Conservation (phyloP, 352 stramenopile species). For the Pythium insidiosum region DNA sequence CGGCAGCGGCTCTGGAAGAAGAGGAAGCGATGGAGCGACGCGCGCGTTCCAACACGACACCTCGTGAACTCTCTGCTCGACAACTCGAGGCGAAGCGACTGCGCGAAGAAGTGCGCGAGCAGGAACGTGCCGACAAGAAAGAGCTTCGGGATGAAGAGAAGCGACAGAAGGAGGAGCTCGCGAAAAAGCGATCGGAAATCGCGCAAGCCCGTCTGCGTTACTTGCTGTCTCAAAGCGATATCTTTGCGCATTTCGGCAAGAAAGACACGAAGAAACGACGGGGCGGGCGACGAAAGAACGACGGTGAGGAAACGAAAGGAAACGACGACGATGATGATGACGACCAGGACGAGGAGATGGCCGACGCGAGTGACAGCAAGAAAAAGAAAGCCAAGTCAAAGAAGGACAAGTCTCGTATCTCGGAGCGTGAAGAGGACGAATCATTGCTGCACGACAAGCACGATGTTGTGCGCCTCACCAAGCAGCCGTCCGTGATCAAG, state of each 20-base stretch:
- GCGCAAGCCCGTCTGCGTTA: constrained; percentile 88
- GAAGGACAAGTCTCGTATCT: constrained; percentile 84
- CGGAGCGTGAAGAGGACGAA: constrained; percentile 78
- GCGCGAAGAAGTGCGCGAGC: constrained; percentile 65
- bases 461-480: constrained; percentile 87
- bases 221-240: constrained; percentile 94
- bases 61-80: constrained; percentile 56
- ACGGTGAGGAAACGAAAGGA: constrained; percentile 31
- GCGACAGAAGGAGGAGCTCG: constrained; percentile 73
- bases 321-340: constrained; percentile 54
- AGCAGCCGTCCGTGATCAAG: constrained; percentile 90
- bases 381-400: constrained; percentile 18
- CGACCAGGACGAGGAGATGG: constrained; percentile 62
- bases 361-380: constrained; percentile 41
- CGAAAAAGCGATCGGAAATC: constrained; percentile 71
- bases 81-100: constrained; percentile 62
- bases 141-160: constrained; percentile 69
- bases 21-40: constrained; percentile 4
- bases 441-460: constrained; percentile 68
- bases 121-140: constrained; percentile 57
- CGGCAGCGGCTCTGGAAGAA: constrained; percentile 17
- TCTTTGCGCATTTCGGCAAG: constrained; percentile 97
- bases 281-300: constrained; percentile 34
- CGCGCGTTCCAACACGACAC: constrained; percentile 20
- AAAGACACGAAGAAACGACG: constrained; percentile 18